Evolutionary conservation across 2,329 filamentous ascomycete genomes (phyloP), one percentile per base, ranked within the genome.

Genomic region (Pestalotiopsis sp.): DNA sequence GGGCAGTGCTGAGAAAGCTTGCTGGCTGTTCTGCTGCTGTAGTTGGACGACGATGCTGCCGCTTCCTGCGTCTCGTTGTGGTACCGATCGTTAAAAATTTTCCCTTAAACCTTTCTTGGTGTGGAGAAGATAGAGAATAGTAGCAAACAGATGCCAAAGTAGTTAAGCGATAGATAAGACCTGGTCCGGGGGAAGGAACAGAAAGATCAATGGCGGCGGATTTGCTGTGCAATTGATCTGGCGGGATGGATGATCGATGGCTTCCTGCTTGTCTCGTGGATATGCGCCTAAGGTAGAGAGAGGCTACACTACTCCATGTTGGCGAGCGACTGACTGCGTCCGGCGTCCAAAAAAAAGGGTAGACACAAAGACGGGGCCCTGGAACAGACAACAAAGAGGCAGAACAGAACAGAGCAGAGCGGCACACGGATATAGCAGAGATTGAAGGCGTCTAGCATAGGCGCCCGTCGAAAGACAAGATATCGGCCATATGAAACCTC

Each of bases 1-100:
- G 64, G 64, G 64, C 64, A 58, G 64, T 66, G 64, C 64, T 66
- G 52, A 27, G 36, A 58, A 25, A 59, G 57, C 57, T 41, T 52
- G 45, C 45, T n/a, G 45, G 45, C 17, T 52, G 45, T 9, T 17
- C 20, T 52, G 61, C 41, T 64, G 61, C 38, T 64, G 45, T 27
- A 14, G 23, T 23, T 23, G 20, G 60, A 27, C 38, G 60, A 27
- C 38, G 60, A 63, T 63, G 31, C 60, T 63, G 38, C 36, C 45
- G 45, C 45, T 52, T 52, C 45, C 45, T 52, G 45, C 45, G 45
- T 23, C 20, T 13, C 45, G 45, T 7, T 60, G 57, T 60, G 57
- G 14, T 27, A 36, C 14, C n/a, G 20, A 27, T n/a, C 20, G 57
- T 56, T 17, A 20, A 17, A 56, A 27, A 20, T 60, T 60, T 14